Evolutionary conservation across 345 rosid genomes (phyloP).

Genomic region (Camelina sativa): DNA sequence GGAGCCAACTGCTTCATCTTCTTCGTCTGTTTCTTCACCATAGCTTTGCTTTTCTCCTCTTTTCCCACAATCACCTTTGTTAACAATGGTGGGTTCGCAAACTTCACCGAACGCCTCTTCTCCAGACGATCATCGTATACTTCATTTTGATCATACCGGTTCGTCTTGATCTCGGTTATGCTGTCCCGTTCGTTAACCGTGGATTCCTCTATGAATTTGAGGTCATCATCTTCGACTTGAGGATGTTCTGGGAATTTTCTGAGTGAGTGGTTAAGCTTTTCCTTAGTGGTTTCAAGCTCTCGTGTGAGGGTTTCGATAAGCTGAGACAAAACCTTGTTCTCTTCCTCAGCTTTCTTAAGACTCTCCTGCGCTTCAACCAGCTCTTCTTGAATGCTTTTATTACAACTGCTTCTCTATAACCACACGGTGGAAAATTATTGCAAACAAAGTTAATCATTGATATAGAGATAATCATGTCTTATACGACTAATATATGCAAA

Average conservation of each 20-base stretch:
- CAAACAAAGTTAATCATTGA: neutral
- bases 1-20: slow-evolving; percentile 55
- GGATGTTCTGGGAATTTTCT: slow-evolving; percentile 23
- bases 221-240: slow-evolving; percentile 51
- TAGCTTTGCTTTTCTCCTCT: slow-evolving; percentile 46
- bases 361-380: slow-evolving; percentile 63
- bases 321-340: slow-evolving; percentile 49
- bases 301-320: slow-evolving; percentile 48
- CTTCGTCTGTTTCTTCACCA: slow-evolving; percentile 42
- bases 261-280: slow-evolving; percentile 44
- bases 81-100: slow-evolving; percentile 64
- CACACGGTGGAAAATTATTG: neutral
- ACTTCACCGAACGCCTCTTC: slow-evolving; percentile 68
- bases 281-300: slow-evolving; percentile 62
- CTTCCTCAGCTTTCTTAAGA: slow-evolving; percentile 58
- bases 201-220: slow-evolving; percentile 58
- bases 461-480: neutral
- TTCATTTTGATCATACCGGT: slow-evolving; percentile 28
- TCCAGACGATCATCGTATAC: slow-evolving; percentile 45
- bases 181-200: slow-evolving; percentile 26
- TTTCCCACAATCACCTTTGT: slow-evolving; percentile 48
- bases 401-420: slow-evolving; percentile 5
- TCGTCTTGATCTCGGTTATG: slow-evolving; percentile 38
- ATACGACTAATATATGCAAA: neutral
- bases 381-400: slow-evolving; percentile 52